These are phyloP conservation scores for Starmerella bacillaris DNA, from an alignment of 805 yeast genomes.

Conservation along the genomic window DNA sequence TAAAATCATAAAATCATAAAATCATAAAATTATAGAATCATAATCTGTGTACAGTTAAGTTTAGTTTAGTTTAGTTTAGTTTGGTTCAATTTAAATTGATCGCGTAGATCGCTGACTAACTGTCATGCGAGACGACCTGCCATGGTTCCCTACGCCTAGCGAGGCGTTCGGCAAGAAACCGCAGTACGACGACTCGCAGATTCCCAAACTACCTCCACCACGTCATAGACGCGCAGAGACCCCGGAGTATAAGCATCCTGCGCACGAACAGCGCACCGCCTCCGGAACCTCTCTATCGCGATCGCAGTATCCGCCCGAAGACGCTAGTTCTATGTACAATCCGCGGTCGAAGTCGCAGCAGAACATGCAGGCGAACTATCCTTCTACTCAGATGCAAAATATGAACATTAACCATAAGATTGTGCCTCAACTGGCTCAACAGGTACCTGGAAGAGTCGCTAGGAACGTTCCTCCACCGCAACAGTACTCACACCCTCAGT, in stretches of 20 bases:
- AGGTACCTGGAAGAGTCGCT: no score
- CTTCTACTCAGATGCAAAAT: background rate
- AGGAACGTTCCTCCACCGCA: no score
- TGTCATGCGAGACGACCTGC: constrained; percentile 17
- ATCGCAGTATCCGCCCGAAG: constrained; percentile 12
- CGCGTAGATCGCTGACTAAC: no score
- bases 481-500: no score
- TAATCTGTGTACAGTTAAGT: no score
- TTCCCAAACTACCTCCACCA: background rate
- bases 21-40: no score
- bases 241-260: constrained; percentile 9
- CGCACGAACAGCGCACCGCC: constrained; percentile 10
- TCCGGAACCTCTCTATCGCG: constrained; percentile 17
- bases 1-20: no score
- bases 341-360: background rate
- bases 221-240: background rate
- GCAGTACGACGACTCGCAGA: background rate
- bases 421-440: background rate
- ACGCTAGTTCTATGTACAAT: background rate
- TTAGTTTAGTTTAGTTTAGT: no score
- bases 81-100: no score
- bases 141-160: constrained; percentile 18
- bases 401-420: background rate
- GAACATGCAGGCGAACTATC: background rate
- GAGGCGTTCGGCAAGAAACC: constrained; percentile 16